Conservation (phyloP, 768 basidiomycete genomes). For the Rhodotorula kratochvilovae region DNA sequence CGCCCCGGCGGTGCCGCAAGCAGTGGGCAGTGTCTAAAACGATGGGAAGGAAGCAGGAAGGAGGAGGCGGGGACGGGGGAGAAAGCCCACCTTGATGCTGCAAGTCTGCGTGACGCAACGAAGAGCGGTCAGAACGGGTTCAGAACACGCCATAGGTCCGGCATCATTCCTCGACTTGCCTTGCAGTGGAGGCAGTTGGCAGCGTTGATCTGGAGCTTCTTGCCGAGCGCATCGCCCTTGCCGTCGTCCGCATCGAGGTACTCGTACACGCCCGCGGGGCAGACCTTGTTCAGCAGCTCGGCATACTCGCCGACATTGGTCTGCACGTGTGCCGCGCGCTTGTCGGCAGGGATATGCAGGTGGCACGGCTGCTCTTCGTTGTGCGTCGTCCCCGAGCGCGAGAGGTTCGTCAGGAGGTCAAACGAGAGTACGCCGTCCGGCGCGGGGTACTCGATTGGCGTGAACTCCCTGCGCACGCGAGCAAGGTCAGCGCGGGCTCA, state of each 20-base stretch:
- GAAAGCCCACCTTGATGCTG: slow-evolving; percentile 63
- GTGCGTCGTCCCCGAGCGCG: slow-evolving; percentile 89
- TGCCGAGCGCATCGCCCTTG: slow-evolving; percentile 60
- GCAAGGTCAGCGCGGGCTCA: no score
- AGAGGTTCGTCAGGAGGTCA: slow-evolving; percentile 82
- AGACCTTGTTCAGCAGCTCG: slow-evolving; percentile 78
- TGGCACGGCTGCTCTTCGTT: slow-evolving; percentile 94
- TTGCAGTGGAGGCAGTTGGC: slow-evolving; percentile 59
- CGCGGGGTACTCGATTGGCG: slow-evolving; percentile 44
- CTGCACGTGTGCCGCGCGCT: slow-evolving; percentile 63
- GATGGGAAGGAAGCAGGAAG: not conserved
- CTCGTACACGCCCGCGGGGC: slow-evolving; percentile 95
- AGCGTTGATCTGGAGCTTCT: slow-evolving; percentile 90
- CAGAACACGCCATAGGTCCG: not conserved
- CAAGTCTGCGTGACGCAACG: slow-evolving; percentile 54
- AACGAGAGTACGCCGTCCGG: slow-evolving; percentile 87
- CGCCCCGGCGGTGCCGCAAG: no score
- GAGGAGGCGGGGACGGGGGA: not conserved
- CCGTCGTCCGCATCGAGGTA: slow-evolving; percentile 70
- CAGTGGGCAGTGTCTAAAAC: no score
- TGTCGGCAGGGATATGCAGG: slow-evolving; percentile 55
- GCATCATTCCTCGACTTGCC: not conserved
- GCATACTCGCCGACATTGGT: slow-evolving; percentile 74
- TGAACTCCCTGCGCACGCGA: slow-evolving; percentile 21
- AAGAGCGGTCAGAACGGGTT: not conserved